Evolutionary conservation across 2,329 filamentous ascomycete species (phyloP).

Genomic region (Trichoderma sp.): DNA sequence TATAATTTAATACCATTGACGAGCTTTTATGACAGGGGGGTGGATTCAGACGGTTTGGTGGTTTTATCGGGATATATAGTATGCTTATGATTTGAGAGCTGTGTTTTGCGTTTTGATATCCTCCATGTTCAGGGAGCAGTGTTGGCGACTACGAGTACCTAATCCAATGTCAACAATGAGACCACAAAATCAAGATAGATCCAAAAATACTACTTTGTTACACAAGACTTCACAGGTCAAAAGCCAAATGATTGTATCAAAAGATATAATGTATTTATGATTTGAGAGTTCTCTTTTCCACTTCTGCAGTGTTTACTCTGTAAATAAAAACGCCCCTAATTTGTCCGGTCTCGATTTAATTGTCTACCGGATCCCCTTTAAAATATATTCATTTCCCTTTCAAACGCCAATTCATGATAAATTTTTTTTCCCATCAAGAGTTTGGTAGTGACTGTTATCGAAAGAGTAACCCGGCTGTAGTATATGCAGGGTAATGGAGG

Average conservation of each 20-base stretch:
- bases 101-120: not conserved
- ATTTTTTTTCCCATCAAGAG: not conserved
- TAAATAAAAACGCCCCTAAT: slow-evolving; percentile 15
- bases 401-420: slow-evolving; percentile 22
- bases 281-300: slow-evolving; percentile 3
- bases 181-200: no score
- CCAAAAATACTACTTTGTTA: not conserved
- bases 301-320: not conserved
- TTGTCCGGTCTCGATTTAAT: not conserved
- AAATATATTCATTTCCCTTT: not conserved
- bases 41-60: not conserved
- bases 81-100: no score
- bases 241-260: not conserved
- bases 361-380: not conserved
- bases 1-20: not conserved
- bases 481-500: not conserved
- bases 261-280: not conserved
- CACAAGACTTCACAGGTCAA: not conserved
- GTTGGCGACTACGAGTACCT: no score
- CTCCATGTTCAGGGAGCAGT: no score
- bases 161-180: no score
- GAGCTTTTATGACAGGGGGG: not conserved
- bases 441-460: not conserved
- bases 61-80: not conserved
- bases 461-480: not conserved